Conservation (phyloP, 2,329 filamentous ascomycete genomes). For the Verticillium nubilum region DNA sequence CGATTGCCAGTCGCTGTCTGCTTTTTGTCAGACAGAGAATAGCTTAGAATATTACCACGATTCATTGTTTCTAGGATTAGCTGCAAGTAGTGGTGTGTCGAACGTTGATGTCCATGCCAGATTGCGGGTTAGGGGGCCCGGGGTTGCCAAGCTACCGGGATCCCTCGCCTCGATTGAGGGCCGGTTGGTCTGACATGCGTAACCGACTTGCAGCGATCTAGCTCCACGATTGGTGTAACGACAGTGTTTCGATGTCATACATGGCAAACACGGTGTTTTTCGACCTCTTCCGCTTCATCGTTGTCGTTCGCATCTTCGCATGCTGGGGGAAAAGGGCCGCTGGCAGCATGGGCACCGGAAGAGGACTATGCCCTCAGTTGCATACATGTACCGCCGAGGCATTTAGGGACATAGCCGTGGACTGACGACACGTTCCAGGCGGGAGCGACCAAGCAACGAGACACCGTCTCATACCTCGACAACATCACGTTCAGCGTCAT, state of each 20-base stretch:
- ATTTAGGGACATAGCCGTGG: background rate
- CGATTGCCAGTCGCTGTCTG: background rate
- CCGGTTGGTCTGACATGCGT: background rate
- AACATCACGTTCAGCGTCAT: background rate
- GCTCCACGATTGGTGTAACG: background rate
- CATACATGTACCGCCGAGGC: background rate
- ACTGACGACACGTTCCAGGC: background rate
- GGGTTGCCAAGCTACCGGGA: constrained; percentile 30
- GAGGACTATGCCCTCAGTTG: background rate
- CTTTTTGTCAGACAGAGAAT: background rate
- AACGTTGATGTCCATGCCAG: no score
- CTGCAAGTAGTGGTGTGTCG: background rate
- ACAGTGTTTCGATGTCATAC: background rate
- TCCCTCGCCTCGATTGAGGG: constrained; percentile 10
- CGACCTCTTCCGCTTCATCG: background rate
- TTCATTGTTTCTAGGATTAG: background rate
- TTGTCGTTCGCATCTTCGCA: background rate
- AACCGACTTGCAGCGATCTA: background rate
- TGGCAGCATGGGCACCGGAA: background rate
- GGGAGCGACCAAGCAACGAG: background rate
- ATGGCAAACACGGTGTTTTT: background rate
- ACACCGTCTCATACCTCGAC: background rate
- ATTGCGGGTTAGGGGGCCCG: no score
- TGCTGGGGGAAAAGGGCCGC: background rate
- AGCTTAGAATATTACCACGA: background rate